A percentile compares a stretch with the other conserved stretches of the same genome.
Conservation (phyloP, 2,329 filamentous ascomycete species). For the Chlorencoelia australis region DNA sequence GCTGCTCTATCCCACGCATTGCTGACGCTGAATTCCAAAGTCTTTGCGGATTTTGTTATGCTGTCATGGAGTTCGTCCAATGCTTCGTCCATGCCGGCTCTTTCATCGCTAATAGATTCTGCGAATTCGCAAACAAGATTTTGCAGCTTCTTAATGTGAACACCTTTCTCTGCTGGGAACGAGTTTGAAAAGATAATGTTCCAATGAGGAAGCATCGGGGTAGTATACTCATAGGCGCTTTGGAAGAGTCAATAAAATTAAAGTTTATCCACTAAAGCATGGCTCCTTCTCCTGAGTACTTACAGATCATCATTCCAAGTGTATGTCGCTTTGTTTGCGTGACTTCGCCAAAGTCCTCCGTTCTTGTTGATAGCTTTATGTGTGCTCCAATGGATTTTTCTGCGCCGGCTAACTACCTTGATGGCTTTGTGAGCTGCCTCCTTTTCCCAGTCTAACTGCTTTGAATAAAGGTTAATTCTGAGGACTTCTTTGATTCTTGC, state of each 20-base stretch:
- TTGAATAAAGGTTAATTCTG: neutral
- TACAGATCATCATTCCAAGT: slow-evolving; percentile 17
- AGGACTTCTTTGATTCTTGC: neutral
- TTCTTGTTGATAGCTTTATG: slow-evolving; percentile 9
- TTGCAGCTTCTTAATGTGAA: no score
- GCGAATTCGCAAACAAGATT: no score
- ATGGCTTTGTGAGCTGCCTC: neutral
- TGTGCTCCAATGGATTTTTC: slow-evolving; percentile 10
- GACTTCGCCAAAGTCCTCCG: slow-evolving; percentile 6
- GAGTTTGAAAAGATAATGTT: neutral
- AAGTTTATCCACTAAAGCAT: neutral
- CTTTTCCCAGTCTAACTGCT: neutral
- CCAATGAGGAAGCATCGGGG: neutral
- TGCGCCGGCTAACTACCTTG: slow-evolving; percentile 1
- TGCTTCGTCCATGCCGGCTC: no score
- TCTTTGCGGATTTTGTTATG: no score
- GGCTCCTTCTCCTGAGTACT: slow-evolving; percentile 3
- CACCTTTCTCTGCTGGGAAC: neutral
- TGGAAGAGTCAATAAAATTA: neutral
- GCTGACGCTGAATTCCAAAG: no score
- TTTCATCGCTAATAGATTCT: neutral
- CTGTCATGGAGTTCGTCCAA: no score
- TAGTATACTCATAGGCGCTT: neutral
- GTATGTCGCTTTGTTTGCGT: neutral
- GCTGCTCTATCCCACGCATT: no score